Percentiles rank a stretch among this genome's conserved stretches.
Evolutionary conservation across 345 rosid species (phyloP).

Genomic region (Draba incana): DNA sequence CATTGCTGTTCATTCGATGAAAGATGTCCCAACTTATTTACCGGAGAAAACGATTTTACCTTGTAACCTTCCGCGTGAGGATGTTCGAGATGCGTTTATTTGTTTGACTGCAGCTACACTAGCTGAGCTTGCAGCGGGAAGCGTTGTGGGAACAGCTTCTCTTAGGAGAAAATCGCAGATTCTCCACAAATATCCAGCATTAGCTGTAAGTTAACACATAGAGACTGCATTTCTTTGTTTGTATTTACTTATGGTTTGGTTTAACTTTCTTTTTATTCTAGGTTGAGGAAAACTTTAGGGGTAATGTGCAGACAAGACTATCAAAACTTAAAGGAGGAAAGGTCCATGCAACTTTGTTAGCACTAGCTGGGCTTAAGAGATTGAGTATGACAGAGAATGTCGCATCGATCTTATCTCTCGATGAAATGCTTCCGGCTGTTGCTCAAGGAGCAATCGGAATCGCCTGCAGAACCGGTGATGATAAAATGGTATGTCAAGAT

Average conservation of each 20-base stretch:
- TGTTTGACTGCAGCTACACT: conserved; percentile 62
- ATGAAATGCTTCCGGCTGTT: conserved; percentile 99
- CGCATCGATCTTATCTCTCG: conserved; percentile 67
- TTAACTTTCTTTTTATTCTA: conserved; percentile 28
- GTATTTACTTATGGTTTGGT: conserved; percentile 12
- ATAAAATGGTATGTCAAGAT: conserved; percentile 68
- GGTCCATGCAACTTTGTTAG: conserved; percentile 88
- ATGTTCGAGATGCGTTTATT: conserved; percentile 95
- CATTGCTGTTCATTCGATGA: conserved; percentile 99
- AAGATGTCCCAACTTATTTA: conserved; percentile 94
- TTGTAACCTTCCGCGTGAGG: conserved; percentile 91
- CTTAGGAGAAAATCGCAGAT: conserved; percentile 95
- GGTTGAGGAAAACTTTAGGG: conserved; percentile 92
- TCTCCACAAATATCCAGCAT: conserved; percentile 82
- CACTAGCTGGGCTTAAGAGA: conserved; percentile 95
- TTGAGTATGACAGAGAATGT: conserved; percentile 89
- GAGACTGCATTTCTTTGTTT: background rate
- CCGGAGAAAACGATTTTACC: conserved; percentile 86
- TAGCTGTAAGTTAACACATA: conserved; percentile 52
- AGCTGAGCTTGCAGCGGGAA: conserved; percentile 84
- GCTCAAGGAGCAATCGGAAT: conserved; percentile 99
- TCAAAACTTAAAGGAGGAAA: conserved; percentile 83
- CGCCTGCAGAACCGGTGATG: conserved; percentile 82
- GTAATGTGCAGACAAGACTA: conserved; percentile 94
- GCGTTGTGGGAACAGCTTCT: conserved; percentile 94